Evolutionary conservation across 2,329 filamentous ascomycete species (phyloP), one percentile per base, ranked within the genome.

Genomic region (Thermoascus crustaceus): DNA sequence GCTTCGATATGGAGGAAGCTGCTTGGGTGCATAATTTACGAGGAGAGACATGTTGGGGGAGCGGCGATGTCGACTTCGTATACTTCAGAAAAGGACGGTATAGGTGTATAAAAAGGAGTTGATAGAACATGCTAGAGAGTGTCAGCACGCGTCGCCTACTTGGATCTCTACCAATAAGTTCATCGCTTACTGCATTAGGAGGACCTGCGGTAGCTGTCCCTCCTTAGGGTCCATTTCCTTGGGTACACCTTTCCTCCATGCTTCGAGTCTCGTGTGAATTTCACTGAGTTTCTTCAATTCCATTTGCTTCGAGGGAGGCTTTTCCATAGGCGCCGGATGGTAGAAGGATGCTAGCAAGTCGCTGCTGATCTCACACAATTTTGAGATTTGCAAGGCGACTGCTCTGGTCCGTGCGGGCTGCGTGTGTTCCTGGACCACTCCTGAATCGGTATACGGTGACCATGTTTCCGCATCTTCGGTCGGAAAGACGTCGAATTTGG

Each of bases 51-150:
- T 94, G 86, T 2, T 78, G 66, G 3, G 88, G 89, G 1, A 95
- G 72, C 1, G 87, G 89, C 1, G 88, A 94, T 1, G 79, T 80
- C 5, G 76, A 67, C 32, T 83, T 85, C 3, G 77, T 82, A 54
- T 95, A 96, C 58, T 91, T 94, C 33, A 96, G 72, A 55, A 96
- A 96, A 0, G 91, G 89, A 4, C 89, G 79, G 68, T 95, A 96
- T 4, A 96, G 78, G 53, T 96, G 88, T 41, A 96, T 94, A 55
- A 93, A 94, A 30, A 95, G 78, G 1, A 96, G 73, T 53, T 96
- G 88, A 60, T 89, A 94, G 63, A 96, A 94, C 88, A 96, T 96
- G 66, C 88, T 95, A 50, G 14, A 4, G 6, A 3, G 5, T 4
- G 38, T 62, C 32, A 58, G 44, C 34, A 32, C 14, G 4, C 14